Evolutionary conservation across 345 rosid species (phyloP), one percentile per base, ranked within the genome.

Genomic region (Boechera stricta): DNA sequence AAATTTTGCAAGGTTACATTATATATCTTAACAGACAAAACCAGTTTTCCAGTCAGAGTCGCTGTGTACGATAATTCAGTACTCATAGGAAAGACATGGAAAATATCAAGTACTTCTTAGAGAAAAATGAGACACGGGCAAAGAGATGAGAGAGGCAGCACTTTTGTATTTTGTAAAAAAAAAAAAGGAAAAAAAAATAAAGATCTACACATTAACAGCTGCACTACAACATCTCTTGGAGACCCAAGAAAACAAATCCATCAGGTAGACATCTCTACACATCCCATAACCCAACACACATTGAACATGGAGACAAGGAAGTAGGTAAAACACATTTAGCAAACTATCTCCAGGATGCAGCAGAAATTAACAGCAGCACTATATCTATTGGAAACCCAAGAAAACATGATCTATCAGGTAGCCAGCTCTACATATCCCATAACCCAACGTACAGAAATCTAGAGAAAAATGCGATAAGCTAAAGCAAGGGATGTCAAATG

Each of bases 381-480:
- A 58, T 15, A 16, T 60, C 21, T 35, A 24, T 33, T 33, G 13
- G 28, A 21, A 49, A 47, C 36, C 42, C 26, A n/a, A 15, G 41
- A 26, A 36, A 62, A 62, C 41, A 63, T 21, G 28, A 47, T 59
- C 36, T n/a, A 59, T 60, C 11, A 48, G 36, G 29, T 72, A 49
- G 66, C 32, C n/a, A 72, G 64, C 38, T 60, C 61, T 62, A 72
- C 51, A 47, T 15, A 71, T 60, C 36, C 45, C 10, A 28, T 49
- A 38, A n/a, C 18, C 21, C 32, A 63, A 62, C 3, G 5, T 41
- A 52, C 15, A 52, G 0, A 64, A 42, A 41, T 39, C 44, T 39
- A 64, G 12, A 24, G 72, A 41, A 54, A 62, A 48, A 18, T 55
- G 72, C 36, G 6, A 74, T 18, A 31, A 7, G 56, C 31, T 39